Percentiles rank a stretch among this genome's conserved stretches.
phyloP scores from a whole-genome alignment of 1,284 basidiomycete species.

The Moniliophthora roreri region DNA sequence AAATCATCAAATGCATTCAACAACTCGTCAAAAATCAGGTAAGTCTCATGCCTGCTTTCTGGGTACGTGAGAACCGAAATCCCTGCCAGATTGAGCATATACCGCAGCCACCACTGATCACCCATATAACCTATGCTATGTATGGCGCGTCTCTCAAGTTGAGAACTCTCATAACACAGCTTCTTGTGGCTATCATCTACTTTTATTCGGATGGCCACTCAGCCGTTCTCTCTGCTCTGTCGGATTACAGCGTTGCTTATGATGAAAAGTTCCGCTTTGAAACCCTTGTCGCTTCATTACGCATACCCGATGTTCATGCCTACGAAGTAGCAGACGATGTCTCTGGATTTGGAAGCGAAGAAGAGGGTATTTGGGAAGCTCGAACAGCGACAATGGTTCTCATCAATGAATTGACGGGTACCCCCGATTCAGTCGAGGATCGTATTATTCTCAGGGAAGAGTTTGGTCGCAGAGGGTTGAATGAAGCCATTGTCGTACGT shows the following conservation, averaged over 20 bases:
- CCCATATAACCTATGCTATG: conserved; percentile 73
- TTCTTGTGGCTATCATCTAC: conserved; percentile 83
- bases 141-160: conserved; percentile 70
- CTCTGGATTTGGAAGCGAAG: conserved; percentile 43
- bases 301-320: conserved; percentile 45
- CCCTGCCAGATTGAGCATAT: conserved; percentile 70
- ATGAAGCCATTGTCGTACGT: conserved; percentile 81
- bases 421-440: conserved; percentile 77
- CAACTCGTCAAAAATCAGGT: conserved; percentile 87
- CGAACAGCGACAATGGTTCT: conserved; percentile 76
- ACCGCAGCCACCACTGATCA: conserved; percentile 64
- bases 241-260: conserved; percentile 73
- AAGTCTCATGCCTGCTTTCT: conserved; percentile 24
- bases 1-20: conserved; percentile 79
- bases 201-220: conserved; percentile 74
- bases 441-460: conserved; percentile 80
- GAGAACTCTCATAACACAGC: conserved; percentile 71
- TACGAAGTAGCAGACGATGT: conserved; percentile 35
- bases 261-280: conserved; percentile 83
- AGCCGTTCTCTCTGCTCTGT: conserved; percentile 75
- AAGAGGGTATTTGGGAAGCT: conserved; percentile 81
- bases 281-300: conserved; percentile 66
- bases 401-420: conserved; percentile 80
- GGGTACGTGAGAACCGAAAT: conserved; percentile 7
- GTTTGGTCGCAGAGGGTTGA: conserved; percentile 76